Conservation (phyloP, 768 basidiomycete genomes). For the Phanerochaete sordida region DNA sequence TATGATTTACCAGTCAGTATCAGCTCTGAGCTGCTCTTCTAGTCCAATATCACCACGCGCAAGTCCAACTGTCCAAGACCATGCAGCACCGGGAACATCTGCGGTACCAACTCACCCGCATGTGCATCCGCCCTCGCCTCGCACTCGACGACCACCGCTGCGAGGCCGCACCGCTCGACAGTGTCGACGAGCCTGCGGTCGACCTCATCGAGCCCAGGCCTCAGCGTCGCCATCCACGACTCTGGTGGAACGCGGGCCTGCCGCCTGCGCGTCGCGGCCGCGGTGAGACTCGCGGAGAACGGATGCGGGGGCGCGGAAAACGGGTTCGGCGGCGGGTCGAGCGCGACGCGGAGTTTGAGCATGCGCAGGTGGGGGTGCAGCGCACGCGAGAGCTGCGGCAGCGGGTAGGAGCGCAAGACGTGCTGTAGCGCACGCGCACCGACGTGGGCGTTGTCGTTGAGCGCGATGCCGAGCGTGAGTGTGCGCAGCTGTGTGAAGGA, state of each 20-base stretch:
- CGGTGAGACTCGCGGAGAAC: too few relatives aligned
- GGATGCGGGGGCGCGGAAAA: too few relatives aligned
- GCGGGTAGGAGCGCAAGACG: background rate
- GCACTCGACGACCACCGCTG: background rate
- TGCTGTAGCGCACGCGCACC: background rate
- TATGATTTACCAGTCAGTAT: too few relatives aligned
- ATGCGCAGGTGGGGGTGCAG: background rate
- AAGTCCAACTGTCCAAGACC: background rate
- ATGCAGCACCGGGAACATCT: background rate
- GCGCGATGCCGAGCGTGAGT: background rate
- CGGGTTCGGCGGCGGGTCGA: background rate
- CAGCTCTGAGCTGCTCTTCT: too few relatives aligned
- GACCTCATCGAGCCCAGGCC: background rate
- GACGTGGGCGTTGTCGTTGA: background rate
- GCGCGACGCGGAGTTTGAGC: background rate
- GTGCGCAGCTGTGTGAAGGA: background rate
- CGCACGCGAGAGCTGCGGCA: background rate
- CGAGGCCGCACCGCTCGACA: background rate
- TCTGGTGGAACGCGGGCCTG: too few relatives aligned
- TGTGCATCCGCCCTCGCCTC: background rate
- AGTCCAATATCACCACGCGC: too few relatives aligned
- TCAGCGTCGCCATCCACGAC: background rate
- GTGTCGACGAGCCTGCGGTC: background rate
- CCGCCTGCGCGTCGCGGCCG: too few relatives aligned
- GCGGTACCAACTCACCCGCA: background rate